Conservation (phyloP, 148 eudicot species). For the Cornus suecica region DNA sequence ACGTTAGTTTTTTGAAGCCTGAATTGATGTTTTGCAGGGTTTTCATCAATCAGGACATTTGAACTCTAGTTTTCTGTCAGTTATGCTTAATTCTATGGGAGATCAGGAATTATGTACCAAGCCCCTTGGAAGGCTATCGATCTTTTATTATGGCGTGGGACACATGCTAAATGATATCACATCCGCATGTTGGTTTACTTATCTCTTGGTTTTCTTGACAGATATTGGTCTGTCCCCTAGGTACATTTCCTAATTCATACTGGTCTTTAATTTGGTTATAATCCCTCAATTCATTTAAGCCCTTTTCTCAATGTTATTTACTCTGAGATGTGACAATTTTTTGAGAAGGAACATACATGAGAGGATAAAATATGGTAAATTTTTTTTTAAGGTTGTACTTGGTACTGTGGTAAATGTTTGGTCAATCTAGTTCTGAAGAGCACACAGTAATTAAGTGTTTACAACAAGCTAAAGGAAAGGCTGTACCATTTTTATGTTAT, state of each 20-base stretch:
- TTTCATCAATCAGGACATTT: not conserved
- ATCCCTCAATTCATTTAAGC: not conserved
- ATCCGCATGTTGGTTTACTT: conserved; percentile 96
- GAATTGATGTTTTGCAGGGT: not conserved
- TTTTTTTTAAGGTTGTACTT: not conserved
- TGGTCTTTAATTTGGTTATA: not conserved
- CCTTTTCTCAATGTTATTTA: not conserved
- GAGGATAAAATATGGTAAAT: not conserved
- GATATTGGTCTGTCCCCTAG: conserved; percentile 82
- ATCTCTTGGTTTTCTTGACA: conserved; percentile 81
- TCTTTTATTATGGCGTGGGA: conserved; percentile 81
- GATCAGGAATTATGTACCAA: conserved; percentile 44
- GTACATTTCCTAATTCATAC: conserved; percentile 25
- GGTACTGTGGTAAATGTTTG: not conserved
- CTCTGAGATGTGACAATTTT: not conserved
- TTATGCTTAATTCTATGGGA: conserved; percentile 16
- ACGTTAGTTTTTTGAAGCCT: not conserved
- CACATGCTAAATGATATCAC: conserved; percentile 97
- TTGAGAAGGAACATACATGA: not conserved
- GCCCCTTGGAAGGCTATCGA: conserved; percentile 57
- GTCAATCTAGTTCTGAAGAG: not conserved
- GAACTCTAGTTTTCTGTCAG: not conserved
- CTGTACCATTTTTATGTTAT: too few species aligned
- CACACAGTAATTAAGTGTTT: not conserved
- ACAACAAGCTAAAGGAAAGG: too few species aligned